Evolutionary conservation across 2,329 filamentous ascomycete species (phyloP).

Genomic region (Ustulina deusta): DNA sequence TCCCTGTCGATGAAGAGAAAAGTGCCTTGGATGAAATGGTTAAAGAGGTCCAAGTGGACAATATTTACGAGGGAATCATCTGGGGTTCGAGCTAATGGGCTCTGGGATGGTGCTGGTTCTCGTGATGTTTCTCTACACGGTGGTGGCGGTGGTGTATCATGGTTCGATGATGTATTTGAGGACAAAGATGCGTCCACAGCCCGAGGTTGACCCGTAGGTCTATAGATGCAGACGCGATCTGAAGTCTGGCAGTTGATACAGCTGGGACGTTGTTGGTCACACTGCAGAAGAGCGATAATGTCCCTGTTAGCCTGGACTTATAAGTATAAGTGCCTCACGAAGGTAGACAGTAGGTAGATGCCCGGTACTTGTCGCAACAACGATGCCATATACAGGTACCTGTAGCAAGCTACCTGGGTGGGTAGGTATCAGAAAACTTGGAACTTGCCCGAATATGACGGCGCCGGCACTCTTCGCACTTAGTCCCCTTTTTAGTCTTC

Average conservation of each 20-base stretch:
- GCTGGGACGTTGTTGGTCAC: conserved; percentile 33
- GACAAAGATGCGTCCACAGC: neutral
- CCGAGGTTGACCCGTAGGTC: conserved; percentile 4
- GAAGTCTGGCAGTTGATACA: conserved; percentile 37
- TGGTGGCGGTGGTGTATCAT: neutral
- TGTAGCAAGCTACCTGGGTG: neutral
- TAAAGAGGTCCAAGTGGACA: conserved; percentile 33
- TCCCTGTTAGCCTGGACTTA: conserved; percentile 13
- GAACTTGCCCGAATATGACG: conserved; percentile 39
- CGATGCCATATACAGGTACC: neutral
- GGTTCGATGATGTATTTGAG: conserved; percentile 7
- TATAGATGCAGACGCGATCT: conserved; percentile 35
- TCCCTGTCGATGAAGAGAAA: conserved; percentile 35
- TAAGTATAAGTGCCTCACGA: neutral
- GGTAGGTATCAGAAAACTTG: neutral
- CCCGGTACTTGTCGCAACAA: neutral
- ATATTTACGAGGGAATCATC: conserved; percentile 26
- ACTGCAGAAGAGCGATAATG: conserved; percentile 14
- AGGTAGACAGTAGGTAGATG: neutral
- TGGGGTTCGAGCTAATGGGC: neutral
- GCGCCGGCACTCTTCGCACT: conserved; percentile 35
- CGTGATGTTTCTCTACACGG: neutral
- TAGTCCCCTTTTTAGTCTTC: conserved; percentile 37
- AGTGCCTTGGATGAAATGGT: conserved; percentile 31
- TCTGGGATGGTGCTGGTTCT: neutral